Conservation (phyloP, 2,329 filamentous ascomycete genomes). For the Fusarium domesticum region DNA sequence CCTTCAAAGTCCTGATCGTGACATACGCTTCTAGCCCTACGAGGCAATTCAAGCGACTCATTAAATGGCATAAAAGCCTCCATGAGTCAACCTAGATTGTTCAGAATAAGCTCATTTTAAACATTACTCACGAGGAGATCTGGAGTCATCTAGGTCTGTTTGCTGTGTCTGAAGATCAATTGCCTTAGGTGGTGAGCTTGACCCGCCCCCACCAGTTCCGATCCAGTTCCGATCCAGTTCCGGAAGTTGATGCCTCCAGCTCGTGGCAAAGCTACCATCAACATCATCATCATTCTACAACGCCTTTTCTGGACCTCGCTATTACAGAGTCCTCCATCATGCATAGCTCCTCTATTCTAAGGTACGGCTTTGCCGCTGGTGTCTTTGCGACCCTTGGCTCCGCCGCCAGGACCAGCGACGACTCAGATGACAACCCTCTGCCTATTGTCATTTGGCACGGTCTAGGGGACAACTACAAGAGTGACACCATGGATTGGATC, state of each 20-base stretch:
- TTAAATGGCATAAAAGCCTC: too few relatives aligned
- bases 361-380: slow-evolving; percentile 33
- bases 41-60: too few relatives aligned
- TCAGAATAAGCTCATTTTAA: too few relatives aligned
- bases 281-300: slow-evolving; percentile 5
- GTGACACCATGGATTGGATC: slow-evolving; percentile 70
- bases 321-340: slow-evolving; percentile 8
- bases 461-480: slow-evolving; percentile 69
- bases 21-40: too few relatives aligned
- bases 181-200: not conserved
- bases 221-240: not conserved
- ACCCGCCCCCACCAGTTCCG: not conserved
- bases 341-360: slow-evolving; percentile 18
- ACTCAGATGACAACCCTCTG: slow-evolving; percentile 63
- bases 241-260: not conserved
- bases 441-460: slow-evolving; percentile 96
- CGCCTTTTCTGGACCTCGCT: not conserved
- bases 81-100: too few relatives aligned
- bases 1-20: not conserved
- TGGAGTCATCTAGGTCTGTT: too few relatives aligned
- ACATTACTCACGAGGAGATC: too few relatives aligned
- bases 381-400: slow-evolving; percentile 28
- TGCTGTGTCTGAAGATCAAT: not conserved
- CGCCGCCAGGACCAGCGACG: slow-evolving; percentile 26
- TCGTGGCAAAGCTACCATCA: not conserved